These are phyloP conservation scores for Metschnikowia santaceciliae DNA, from an alignment of 805 yeast species.

Conservation along the genomic window DNA sequence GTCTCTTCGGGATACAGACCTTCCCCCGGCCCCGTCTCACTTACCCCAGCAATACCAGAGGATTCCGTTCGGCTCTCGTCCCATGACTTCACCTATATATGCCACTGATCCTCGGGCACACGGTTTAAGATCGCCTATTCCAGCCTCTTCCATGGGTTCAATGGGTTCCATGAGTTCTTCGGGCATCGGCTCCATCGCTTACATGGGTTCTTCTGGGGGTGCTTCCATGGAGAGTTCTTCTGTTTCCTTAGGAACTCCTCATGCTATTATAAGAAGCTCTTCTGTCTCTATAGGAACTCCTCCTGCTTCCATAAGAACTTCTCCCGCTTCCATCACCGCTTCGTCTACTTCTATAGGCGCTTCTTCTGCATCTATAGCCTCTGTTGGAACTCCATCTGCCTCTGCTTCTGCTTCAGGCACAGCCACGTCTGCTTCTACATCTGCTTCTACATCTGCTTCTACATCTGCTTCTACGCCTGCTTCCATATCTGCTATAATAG, in stretches of 20 bases:
- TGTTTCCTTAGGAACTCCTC: no score
- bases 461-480: neutral
- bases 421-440: neutral
- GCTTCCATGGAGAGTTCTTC: no score
- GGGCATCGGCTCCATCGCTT: no score
- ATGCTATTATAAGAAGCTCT: no score
- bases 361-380: neutral
- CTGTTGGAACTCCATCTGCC: neutral
- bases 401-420: neutral
- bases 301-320: no score
- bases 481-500: neutral
- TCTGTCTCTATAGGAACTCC: no score
- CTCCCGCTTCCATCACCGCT: neutral
- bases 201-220: no score
- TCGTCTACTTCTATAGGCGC: neutral
- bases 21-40: neutral
- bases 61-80: neutral
- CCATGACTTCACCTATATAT: neutral
- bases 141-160: no score
- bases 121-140: no score
- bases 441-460: neutral
- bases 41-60: neutral
- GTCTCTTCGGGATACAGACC: slow-evolving; percentile 4
- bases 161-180: no score
- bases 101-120: neutral